Evolutionary conservation across 1,139 yeast genomes (phyloP).

Genomic region (Pichia sp.): DNA sequence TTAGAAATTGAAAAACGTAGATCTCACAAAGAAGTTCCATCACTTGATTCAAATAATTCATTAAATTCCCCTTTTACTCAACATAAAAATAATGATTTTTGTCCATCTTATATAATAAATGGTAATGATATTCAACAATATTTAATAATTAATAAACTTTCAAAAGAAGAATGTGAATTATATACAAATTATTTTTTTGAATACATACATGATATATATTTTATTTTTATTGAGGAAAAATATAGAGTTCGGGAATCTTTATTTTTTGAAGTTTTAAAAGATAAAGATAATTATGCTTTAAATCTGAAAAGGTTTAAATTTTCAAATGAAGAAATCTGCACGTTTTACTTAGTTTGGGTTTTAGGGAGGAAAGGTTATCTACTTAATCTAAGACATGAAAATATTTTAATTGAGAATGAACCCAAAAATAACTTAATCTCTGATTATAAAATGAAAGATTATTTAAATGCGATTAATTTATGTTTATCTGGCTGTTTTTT

Average conservation of each 20-base stretch:
- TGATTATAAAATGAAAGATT: constrained; percentile 15
- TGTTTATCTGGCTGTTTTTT: constrained; percentile 32
- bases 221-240: constrained; percentile 28
- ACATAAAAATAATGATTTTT: neutral
- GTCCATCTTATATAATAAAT: constrained; percentile 7
- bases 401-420: constrained; percentile 1
- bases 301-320: constrained; percentile 7
- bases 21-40: constrained; percentile 17
- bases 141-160: constrained; percentile 24
- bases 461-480: constrained; percentile 30
- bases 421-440: constrained; percentile 3
- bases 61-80: constrained; percentile 5
- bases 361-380: constrained; percentile 25
- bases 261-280: constrained; percentile 22
- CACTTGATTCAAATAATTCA: constrained; percentile 5
- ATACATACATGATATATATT: constrained; percentile 32
- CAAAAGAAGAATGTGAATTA: constrained; percentile 26
- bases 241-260: constrained; percentile 26
- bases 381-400: neutral
- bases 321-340: constrained; percentile 28
- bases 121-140: constrained; percentile 21
- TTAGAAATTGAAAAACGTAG: constrained; percentile 29
- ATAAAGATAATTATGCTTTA: neutral
- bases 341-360: constrained; percentile 35
- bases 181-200: constrained; percentile 32